A percentile compares a stretch with the other conserved stretches of the same genome.
Conservation (phyloP, 495 filamentous ascomycete species). For the Aspergillus homomorphus region DNA sequence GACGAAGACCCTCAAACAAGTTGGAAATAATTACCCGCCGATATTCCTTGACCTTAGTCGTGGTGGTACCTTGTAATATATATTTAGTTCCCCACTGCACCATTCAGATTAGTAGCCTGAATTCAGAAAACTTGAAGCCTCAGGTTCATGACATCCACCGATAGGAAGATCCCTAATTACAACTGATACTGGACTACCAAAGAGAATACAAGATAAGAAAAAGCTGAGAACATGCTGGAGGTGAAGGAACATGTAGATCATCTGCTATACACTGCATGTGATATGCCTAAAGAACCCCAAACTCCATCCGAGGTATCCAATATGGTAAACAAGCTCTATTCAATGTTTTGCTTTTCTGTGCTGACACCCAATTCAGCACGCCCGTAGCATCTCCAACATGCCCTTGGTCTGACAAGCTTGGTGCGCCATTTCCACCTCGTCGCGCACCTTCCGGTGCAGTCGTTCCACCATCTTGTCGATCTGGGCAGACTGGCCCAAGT, state of each 20-base stretch:
- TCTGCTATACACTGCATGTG: not conserved
- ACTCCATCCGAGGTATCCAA: slow-evolving; percentile 25
- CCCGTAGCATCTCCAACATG: slow-evolving; percentile 75
- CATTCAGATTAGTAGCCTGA: no score
- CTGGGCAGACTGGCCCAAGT: slow-evolving; percentile 68
- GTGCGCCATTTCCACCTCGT: slow-evolving; percentile 78
- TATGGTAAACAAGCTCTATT: slow-evolving; percentile 13
- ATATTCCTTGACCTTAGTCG: no score
- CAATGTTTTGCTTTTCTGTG: slow-evolving; percentile 11
- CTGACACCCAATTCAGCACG: slow-evolving; percentile 20
- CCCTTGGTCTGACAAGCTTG: slow-evolving; percentile 73
- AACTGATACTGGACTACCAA: not conserved
- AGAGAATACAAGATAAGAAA: no score
- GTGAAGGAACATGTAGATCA: slow-evolving; percentile 4
- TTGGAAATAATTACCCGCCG: no score
- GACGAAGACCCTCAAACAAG: no score
- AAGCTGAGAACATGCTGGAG: no score
- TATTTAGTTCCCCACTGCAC: no score
- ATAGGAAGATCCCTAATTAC: no score
- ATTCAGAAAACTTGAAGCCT: no score
- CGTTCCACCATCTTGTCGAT: slow-evolving; percentile 63
- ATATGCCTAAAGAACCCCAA: slow-evolving; percentile 12
- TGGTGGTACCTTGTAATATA: no score
- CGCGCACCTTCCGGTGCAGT: slow-evolving; percentile 64
- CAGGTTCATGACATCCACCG: no score